Evolutionary conservation across 768 basidiomycete genomes (phyloP).

Genomic region (Saitozyma sp.): DNA sequence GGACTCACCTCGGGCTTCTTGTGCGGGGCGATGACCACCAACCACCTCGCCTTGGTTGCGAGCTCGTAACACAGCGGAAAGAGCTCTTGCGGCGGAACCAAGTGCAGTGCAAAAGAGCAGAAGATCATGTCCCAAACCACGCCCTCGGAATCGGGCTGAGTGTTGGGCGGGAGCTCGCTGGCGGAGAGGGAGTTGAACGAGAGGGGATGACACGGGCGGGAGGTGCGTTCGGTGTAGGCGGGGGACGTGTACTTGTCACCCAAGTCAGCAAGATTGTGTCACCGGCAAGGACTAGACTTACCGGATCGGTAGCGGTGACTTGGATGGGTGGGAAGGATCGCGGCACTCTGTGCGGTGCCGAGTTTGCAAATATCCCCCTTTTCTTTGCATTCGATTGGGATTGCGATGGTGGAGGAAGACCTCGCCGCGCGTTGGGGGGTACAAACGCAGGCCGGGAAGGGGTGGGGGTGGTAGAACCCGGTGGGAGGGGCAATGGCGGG

Average conservation of each 20-base stretch:
- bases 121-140: slow-evolving; percentile 63
- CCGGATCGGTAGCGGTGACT: slow-evolving; percentile 58
- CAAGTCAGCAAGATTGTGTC: slow-evolving; percentile 1
- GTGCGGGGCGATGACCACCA: slow-evolving; percentile 70
- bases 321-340: slow-evolving; percentile 1
- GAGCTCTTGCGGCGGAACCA: slow-evolving; percentile 63
- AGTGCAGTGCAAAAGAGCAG: slow-evolving; percentile 74
- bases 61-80: slow-evolving; percentile 68
- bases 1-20: slow-evolving; percentile 70
- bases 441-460: slow-evolving; percentile 49
- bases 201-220: slow-evolving; percentile 60
- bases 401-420: neutral
- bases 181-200: slow-evolving; percentile 67
- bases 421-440: slow-evolving; percentile 37
- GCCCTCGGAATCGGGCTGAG: slow-evolving; percentile 5
- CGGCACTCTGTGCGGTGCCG: slow-evolving; percentile 16
- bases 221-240: slow-evolving; percentile 63
- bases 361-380: neutral
- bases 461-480: too few species aligned
- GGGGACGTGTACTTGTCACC: slow-evolving; percentile 61
- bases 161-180: slow-evolving; percentile 57
- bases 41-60: slow-evolving; percentile 64
- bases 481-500: too few species aligned
- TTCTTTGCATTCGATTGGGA: neutral
- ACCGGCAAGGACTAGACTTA: slow-evolving; percentile 42